Evolutionary conservation across 306 rosid species (phyloP).

Genomic region (Rubus idaeus): DNA sequence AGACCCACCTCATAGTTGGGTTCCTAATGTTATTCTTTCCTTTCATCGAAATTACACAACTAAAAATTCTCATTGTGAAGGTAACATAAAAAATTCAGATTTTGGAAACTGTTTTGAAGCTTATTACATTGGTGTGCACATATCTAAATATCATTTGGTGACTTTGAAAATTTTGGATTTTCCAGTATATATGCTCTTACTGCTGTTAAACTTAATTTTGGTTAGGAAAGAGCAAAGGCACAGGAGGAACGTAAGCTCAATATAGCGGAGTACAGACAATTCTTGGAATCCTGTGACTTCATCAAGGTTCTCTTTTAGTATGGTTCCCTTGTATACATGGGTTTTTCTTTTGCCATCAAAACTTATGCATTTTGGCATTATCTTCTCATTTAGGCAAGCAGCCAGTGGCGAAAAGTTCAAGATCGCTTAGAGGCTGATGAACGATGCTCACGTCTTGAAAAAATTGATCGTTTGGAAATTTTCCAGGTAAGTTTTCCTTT

Average conservation of each 20-base stretch:
- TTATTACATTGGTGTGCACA: background rate
- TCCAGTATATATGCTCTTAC: constrained; percentile 6
- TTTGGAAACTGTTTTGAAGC: background rate
- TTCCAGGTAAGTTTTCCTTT: constrained; percentile 54
- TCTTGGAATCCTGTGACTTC: constrained; percentile 89
- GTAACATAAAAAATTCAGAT: background rate
- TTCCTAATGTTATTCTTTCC: background rate
- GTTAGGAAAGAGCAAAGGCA: constrained; percentile 74
- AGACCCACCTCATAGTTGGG: background rate
- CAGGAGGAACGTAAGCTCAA: constrained; percentile 68
- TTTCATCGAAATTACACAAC: background rate
- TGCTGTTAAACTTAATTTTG: constrained; percentile 27
- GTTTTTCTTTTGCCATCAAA: constrained; percentile 22
- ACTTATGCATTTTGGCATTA: constrained; percentile 22
- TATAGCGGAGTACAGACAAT: constrained; percentile 61
- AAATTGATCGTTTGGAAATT: constrained; percentile 75
- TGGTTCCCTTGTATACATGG: constrained; percentile 11
- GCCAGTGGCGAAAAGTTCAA: constrained; percentile 96
- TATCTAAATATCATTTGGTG: background rate
- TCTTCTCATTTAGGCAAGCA: constrained; percentile 57
- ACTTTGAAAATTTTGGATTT: constrained; percentile 13
- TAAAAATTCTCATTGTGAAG: background rate
- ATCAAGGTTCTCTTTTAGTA: constrained; percentile 57
- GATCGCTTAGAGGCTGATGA: constrained; percentile 92
- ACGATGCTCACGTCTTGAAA: constrained; percentile 85